Base-by-base conservation (phyloP, 345 rosid species). In the Eucalyptus pauciflora region DNA sequence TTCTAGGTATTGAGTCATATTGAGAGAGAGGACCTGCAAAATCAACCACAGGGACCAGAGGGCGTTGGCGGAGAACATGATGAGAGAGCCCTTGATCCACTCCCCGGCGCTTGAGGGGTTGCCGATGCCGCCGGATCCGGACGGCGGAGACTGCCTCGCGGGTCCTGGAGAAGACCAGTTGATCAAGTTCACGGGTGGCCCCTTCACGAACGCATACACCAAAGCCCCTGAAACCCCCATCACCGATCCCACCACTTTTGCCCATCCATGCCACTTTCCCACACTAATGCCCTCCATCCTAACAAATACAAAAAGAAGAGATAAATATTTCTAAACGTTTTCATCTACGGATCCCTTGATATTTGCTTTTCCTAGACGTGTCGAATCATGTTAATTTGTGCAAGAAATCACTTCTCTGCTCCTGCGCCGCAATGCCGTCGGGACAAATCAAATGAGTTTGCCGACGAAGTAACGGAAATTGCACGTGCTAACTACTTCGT, bases 41-140 rank as follows among this genome's bases (percentile, higher is more conserved):
- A 95, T 91, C 90, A 97, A 93, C 99, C 98, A 97, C 89, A 96
- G 51, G 92, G 97, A 95, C 97, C 99, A 97, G 31, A 93, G 90
- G 14, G 91, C 90, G 87, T 96, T 96, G 91, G 98, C 96, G 15
- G 94, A 89, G 89, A 97, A 91, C 99, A 97, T 96, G 43, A 96
- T 91, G 33, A 97, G 92, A 51, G 94, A 91, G n/a, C 99, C 99
- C 92, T 94, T 95, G 7, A 97, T 90, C 92, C 94, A 93, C 54
- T 93, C 90, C 45, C 87, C 87, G 3, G 50, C 18, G 43, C 27
- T 62, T 8, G 93, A 87, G 50, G 33, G 25, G 29, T 17, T 27
- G 13, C 88, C 14, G 48, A 37, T 76, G 83, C 83, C 27, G 4
- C 27, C 43, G 48, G 83, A 37, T 45, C 83, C 4, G 48, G 83